phyloP scores from a whole-genome alignment of 176 grass and related monocot genomes.

The Oryza brachyantha region DNA sequence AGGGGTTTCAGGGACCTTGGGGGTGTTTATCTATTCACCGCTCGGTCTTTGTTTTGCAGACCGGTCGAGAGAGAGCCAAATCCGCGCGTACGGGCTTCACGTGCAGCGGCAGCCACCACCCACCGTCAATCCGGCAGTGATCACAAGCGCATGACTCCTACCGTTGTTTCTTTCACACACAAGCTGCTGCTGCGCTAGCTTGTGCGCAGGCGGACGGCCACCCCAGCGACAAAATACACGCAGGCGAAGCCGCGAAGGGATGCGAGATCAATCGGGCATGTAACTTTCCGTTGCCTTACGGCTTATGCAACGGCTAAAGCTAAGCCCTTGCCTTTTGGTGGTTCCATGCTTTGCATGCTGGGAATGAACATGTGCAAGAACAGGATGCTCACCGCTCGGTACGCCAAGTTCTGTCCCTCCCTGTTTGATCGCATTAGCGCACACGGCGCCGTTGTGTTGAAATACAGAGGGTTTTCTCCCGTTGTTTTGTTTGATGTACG shows the following conservation, averaged over 20 bases:
- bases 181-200: background rate
- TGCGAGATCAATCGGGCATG: background rate
- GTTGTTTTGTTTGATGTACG: background rate
- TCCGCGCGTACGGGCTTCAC: background rate
- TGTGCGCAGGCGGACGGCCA: background rate
- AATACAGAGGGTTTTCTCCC: too few species aligned
- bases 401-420: background rate
- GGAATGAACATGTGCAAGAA: conserved; percentile 4
- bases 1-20: too few species aligned
- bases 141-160: conserved; percentile 1
- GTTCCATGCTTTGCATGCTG: conserved; percentile 13
- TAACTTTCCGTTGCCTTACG: conserved; percentile 24
- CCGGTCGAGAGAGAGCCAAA: background rate
- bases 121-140: background rate
- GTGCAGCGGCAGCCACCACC: background rate
- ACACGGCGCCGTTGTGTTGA: background rate
- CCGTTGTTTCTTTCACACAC: background rate
- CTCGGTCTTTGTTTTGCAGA: background rate
- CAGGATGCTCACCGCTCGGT: background rate
- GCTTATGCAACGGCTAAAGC: background rate
- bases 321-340: background rate
- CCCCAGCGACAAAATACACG: background rate
- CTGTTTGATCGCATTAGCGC: background rate
- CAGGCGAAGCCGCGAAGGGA: background rate
- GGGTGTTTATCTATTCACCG: background rate